phyloP scores from a whole-genome alignment of 805 yeast species.

The Ogataea paradorogensis region DNA sequence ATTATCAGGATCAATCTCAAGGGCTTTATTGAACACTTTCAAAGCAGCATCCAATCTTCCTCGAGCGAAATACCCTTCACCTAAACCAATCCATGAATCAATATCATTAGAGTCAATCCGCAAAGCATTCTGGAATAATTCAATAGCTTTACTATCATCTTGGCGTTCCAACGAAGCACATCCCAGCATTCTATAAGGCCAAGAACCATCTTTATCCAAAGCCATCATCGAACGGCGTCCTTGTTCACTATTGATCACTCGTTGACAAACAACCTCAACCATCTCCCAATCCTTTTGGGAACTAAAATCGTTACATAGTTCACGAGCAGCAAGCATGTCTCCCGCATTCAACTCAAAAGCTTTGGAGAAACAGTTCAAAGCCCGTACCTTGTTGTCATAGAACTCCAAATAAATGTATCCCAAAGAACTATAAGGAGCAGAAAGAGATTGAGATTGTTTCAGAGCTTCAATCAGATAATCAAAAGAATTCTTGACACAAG shows the following conservation, averaged over 20 bases:
- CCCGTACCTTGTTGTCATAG: conserved; percentile 59
- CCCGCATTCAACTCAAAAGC: conserved; percentile 85
- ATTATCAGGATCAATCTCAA: conserved; percentile 48
- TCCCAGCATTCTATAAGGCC: conserved; percentile 92
- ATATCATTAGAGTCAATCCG: conserved; percentile 64
- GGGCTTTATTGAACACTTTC: conserved; percentile 72
- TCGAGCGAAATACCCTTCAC: conserved; percentile 86
- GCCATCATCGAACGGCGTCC: conserved; percentile 48
- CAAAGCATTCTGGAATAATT: conserved; percentile 83
- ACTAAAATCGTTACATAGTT: conserved; percentile 69
- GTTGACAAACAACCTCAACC: conserved; percentile 68
- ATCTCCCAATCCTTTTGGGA: conserved; percentile 74
- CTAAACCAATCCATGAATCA: conserved; percentile 92
- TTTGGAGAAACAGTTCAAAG: conserved; percentile 81
- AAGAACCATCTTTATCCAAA: conserved; percentile 41
- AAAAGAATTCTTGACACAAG: conserved; percentile 48
- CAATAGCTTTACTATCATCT: conserved; percentile 76
- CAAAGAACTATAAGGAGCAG: conserved; percentile 78
- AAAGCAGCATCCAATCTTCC: conserved; percentile 86
- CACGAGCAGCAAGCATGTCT: conserved; percentile 71
- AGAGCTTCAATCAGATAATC: conserved; percentile 58
- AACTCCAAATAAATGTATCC: conserved; percentile 68
- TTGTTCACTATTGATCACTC: conserved; percentile 62
- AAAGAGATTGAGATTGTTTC: conserved; percentile 59
- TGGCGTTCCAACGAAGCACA: conserved; percentile 68